Evolutionary conservation across 2,329 filamentous ascomycete species (phyloP), one percentile per base, ranked within the genome.

Genomic region (Bisporella sp.): DNA sequence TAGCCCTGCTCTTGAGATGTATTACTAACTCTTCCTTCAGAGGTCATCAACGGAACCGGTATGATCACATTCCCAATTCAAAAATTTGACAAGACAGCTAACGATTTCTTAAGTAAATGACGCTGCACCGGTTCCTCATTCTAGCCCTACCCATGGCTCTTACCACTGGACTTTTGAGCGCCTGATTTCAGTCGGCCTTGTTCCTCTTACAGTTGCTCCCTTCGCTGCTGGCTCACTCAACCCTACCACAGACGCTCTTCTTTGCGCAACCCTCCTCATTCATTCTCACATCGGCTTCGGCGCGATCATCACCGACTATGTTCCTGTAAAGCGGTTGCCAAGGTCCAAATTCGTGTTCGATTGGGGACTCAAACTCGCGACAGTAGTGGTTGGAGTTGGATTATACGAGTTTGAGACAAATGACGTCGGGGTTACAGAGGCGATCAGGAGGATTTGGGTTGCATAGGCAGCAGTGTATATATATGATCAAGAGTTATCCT

Each of bases 131-230:
- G 71, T 96, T 29, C 91, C 90, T 43, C 67, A 79, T 28, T 72
- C 88, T 48, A 81, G 79, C 61, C 83, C 92, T 41, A 75, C 82
- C 50, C 89, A 99, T 73, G 93, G 93, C 62, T 95, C 87, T 71
- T 99, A 97, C 77, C 93, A 99, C 80, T 99, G 93, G 93, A 88
- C 87, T 54, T 96, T 96, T 65, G 93, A 99, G 78, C 90, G 89
- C 66, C 68, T 89, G 50, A 74, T 97, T 62, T 85, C 89, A 51
- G 85, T 81, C 51, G 86, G 82, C 50, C 81, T 99, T 55, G 75
- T 99, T 55, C 95, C 93, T 46, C 76, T 99, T 58, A 89, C 86
- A 56, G 77, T 97, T 59, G 85, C 90, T 39, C 93, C 93, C 56
- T 99, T 99, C 72, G 91, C 91, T 54, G 84, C 88, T 54, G 91